Percentiles rank a stretch among this genome's conserved stretches.
Conservation (phyloP, 306 rosid species). For the Sesbania bispinosa region DNA sequence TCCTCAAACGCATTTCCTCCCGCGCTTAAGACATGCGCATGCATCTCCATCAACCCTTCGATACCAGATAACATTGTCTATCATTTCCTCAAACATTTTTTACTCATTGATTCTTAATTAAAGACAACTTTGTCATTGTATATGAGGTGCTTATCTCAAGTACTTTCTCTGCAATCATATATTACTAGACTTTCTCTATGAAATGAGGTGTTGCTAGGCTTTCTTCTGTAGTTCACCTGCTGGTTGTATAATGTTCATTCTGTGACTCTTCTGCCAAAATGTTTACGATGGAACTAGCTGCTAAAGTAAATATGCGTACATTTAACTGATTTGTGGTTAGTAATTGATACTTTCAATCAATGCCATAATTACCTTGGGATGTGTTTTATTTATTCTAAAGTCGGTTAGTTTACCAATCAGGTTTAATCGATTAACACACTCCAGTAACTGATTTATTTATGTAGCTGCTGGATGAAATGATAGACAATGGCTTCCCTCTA, state of each 20-base stretch:
- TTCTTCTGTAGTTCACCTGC: not conserved
- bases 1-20: too few relatives aligned
- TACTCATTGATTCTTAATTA: too few relatives aligned
- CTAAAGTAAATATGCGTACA: not conserved
- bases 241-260: not conserved
- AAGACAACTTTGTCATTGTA: conserved; percentile 84
- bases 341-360: not conserved
- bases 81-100: too few relatives aligned
- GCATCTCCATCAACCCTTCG: too few relatives aligned
- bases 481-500: too few relatives aligned
- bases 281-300: not conserved
- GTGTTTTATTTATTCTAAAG: not conserved
- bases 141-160: conserved; percentile 24
- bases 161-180: too few relatives aligned
- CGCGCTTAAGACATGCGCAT: too few relatives aligned
- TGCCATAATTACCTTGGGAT: not conserved
- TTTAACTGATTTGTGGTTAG: not conserved
- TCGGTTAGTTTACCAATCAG: not conserved
- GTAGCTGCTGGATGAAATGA: conserved; percentile 93
- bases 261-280: not conserved
- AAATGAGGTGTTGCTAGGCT: not conserved
- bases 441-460: not conserved
- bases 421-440: not conserved
- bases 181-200: not conserved
- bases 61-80: too few relatives aligned